Evolutionary conservation across 306 rosid genomes (phyloP).

Genomic region (Cucurbita ficifolia): DNA sequence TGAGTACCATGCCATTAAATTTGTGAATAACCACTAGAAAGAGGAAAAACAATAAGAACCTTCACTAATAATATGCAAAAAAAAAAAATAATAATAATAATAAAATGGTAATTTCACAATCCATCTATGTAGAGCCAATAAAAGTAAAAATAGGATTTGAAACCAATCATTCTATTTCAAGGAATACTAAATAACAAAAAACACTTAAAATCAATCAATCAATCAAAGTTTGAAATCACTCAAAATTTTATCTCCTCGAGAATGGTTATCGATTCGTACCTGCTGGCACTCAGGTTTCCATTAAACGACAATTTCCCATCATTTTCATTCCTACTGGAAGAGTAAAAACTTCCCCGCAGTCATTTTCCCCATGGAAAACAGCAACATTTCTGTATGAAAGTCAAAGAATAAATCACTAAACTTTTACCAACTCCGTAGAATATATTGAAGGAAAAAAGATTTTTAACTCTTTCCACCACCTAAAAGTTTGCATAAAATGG

Average conservation of each 20-base stretch:
- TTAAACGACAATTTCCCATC: background rate
- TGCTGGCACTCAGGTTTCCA: background rate
- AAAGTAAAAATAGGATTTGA: background rate
- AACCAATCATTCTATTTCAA: background rate
- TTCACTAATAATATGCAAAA: background rate
- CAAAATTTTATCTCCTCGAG: no score
- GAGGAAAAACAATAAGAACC: background rate
- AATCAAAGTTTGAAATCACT: no score
- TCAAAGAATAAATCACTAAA: background rate
- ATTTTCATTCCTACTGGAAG: background rate
- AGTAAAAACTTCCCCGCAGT: background rate
- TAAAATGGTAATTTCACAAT: background rate
- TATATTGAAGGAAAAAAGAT: background rate
- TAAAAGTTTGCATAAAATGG: background rate
- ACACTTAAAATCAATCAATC: background rate
- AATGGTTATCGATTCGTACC: background rate
- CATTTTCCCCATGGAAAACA: conserved; percentile 12
- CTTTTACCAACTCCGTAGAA: background rate
- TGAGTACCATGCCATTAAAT: no score
- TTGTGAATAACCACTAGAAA: background rate
- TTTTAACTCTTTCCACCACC: background rate
- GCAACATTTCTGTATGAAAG: conserved; percentile 9
- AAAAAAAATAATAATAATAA: no score
- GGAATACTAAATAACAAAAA: background rate
- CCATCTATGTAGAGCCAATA: background rate